These are phyloP conservation scores for Daldinia sp. DNA, from an alignment of 2,329 filamentous ascomycete genomes.

Conservation along the genomic window DNA sequence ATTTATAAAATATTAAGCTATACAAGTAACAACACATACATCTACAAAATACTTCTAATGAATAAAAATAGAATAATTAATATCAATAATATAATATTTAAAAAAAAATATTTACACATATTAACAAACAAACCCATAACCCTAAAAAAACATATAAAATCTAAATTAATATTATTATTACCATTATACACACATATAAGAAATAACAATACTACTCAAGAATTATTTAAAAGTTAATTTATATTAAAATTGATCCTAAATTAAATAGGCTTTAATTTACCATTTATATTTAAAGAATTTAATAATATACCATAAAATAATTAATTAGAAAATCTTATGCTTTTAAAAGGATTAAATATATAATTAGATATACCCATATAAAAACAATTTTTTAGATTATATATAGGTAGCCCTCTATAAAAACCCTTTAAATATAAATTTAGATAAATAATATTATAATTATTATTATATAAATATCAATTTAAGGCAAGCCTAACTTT, in stretches of 20 bases:
- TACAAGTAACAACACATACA: not conserved
- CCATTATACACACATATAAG: not conserved
- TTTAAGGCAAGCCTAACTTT: slow-evolving; percentile 1
- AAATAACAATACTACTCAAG: not conserved
- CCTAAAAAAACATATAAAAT: not conserved
- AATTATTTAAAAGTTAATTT: not conserved
- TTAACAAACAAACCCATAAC: not conserved
- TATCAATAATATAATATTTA: not conserved
- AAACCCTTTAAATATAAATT: not conserved
- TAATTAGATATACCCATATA: not conserved
- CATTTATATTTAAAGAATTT: too few species aligned
- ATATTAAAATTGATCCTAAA: too few species aligned
- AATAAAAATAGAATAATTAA: not conserved
- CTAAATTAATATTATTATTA: not conserved
- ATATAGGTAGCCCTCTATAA: not conserved
- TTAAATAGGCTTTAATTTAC: not conserved
- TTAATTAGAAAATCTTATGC: slow-evolving; percentile 4
- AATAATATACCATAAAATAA: not conserved
- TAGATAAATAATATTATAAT: not conserved
- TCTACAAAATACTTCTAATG: not conserved
- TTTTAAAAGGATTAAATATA: not conserved
- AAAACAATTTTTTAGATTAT: not conserved
- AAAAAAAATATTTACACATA: not conserved
- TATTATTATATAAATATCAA: not conserved
- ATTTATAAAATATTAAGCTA: slow-evolving; percentile 8